These are phyloP conservation scores for Heritiera littoralis DNA, from an alignment of 345 rosid species.

Conservation along the genomic window DNA sequence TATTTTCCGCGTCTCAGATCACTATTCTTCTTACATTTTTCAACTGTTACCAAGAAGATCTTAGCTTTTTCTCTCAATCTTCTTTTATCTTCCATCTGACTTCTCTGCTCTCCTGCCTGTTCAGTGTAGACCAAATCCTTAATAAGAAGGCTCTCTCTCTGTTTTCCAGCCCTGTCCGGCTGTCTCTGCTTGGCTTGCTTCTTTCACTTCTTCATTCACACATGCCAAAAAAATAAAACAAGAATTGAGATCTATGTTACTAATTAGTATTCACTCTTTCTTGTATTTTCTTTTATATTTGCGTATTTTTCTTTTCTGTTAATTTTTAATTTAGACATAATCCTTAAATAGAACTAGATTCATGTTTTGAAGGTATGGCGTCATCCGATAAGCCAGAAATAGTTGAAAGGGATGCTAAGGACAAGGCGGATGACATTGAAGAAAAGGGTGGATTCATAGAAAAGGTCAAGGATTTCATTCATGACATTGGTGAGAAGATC, in stretches of 20 bases:
- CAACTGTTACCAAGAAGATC: too few species aligned
- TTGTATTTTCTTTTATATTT: not conserved
- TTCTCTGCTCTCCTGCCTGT: not conserved
- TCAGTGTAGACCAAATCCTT: not conserved
- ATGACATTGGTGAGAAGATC: slow-evolving; percentile 89
- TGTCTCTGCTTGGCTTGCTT: not conserved
- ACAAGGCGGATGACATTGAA: slow-evolving; percentile 54
- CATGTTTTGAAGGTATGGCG: slow-evolving; percentile 52
- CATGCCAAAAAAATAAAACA: not conserved
- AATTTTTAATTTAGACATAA: too few species aligned
- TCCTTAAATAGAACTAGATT: too few species aligned
- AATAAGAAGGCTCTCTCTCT: not conserved
- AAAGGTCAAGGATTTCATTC: slow-evolving; percentile 91
- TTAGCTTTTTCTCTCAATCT: too few species aligned
- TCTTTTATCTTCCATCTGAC: too few species aligned
- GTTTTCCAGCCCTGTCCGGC: too few species aligned
- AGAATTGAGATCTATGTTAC: not conserved
- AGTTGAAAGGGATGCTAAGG: slow-evolving; percentile 55
- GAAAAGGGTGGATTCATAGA: slow-evolving; percentile 84
- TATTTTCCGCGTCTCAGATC: not conserved
- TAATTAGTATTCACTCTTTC: not conserved
- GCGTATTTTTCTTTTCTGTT: too few species aligned
- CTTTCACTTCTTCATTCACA: not conserved
- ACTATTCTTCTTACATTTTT: not conserved
- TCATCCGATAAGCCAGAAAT: slow-evolving; percentile 65